Base-by-base conservation (phyloP, 2,329 filamentous ascomycete genomes). In the Cordyceps javanica region DNA sequence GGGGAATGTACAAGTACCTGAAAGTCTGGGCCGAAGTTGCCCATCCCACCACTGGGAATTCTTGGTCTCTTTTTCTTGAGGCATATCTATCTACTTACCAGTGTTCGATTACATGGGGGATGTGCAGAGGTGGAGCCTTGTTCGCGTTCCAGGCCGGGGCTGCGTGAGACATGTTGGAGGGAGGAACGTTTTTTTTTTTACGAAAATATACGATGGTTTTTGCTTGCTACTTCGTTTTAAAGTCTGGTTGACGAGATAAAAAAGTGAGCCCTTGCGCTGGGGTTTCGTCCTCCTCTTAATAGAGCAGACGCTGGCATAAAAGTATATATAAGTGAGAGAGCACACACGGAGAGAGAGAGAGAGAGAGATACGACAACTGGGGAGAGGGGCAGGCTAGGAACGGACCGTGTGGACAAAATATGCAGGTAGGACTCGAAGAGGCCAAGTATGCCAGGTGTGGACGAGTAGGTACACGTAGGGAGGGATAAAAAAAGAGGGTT, bases 131-230 rank as follows among this genome's bases (percentile, higher is more conserved):
- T 16, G 41, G 51, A 34, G 39, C 6, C n/a, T 13, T 21, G n/a
- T 19, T n/a, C 14, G 34, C 52, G 44, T 56, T 56, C 42, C 44
- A 49, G 44, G 25, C 44, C 11, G 6, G 53, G 53, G 34, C 53
- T 48, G 53, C 34, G 41, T 38, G 23, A 55, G 52, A 55, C 41
- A 55, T 45, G 41, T 28, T 42, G 30, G 21, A 48, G 30, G 26
- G 21, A 21, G 32, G 23, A n/a, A n/a, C n/a, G 11, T 19, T 21
- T 19, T 26, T 38, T 19, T n/a, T 23, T n/a, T 19, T 19, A 45
- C 42, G 44, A 44, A 14, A 49, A 34, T 30, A 41, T 19, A 41
- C 44, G 26, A 49, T 49, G 34, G 41, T 49, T 49, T 42, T 49
- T 34, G 14, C 14, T 14, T 19, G 10, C n/a, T 25, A 34, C 34